Percentiles rank a stretch among this genome's conserved stretches.
These are phyloP conservation scores for Pneumocystis sp. DNA, from an alignment of 1,139 yeast genomes.

Conservation along the genomic window DNA sequence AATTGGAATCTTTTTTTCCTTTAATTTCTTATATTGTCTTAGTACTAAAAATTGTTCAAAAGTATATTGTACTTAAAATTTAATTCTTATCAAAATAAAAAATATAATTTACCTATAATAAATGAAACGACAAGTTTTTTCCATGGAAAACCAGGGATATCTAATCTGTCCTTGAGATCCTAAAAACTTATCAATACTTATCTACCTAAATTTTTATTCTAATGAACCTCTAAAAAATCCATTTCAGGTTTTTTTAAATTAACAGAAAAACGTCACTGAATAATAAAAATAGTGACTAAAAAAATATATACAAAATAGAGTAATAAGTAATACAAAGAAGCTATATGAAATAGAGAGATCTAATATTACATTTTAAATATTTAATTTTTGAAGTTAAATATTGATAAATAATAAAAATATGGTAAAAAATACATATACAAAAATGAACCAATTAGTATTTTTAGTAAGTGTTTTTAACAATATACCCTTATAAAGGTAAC, in stretches of 20 bases:
- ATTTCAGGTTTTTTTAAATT: background rate
- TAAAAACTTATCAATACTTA: background rate
- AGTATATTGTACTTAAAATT: background rate
- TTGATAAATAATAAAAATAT: background rate
- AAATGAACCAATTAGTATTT: background rate
- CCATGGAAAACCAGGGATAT: background rate
- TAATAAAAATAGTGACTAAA: background rate
- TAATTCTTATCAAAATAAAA: background rate
- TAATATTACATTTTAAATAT: background rate
- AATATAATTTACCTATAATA: background rate
- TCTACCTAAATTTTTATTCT: background rate
- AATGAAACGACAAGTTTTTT: background rate
- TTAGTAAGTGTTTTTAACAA: background rate
- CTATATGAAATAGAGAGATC: background rate
- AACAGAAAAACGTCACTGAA: background rate
- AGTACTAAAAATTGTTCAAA: slow-evolving; percentile 37
- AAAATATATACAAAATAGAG: background rate
- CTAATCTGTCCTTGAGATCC: background rate
- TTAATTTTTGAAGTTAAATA: background rate
- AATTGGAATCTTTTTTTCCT: slow-evolving; percentile 42
- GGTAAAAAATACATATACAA: background rate
- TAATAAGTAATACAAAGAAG: background rate
- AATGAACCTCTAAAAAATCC: background rate
- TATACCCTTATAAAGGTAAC: too few relatives aligned
- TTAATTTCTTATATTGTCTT: slow-evolving; percentile 63